These are phyloP conservation scores for Omphalotus guepiniiformis DNA, from an alignment of 768 basidiomycete genomes.

Conservation along the genomic window DNA sequence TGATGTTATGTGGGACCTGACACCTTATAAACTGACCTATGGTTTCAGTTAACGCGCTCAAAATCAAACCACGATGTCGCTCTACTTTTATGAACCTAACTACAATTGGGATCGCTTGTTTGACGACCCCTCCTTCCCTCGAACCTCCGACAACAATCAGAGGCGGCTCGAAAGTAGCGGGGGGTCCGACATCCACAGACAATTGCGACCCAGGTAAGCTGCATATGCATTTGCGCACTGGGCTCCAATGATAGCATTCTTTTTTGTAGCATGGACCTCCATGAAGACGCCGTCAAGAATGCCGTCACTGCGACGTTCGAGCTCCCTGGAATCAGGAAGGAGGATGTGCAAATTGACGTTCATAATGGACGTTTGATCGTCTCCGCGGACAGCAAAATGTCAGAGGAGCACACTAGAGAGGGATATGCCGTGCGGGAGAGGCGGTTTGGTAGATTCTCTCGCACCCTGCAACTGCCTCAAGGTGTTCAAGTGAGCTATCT, in stretches of 20 bases:
- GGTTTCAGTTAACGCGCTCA: too few relatives aligned
- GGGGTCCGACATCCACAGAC: too few relatives aligned
- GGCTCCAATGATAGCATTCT: too few relatives aligned
- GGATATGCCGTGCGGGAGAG: conserved; percentile 35
- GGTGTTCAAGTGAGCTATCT: conserved; percentile 43
- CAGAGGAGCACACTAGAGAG: conserved; percentile 19
- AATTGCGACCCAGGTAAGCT: too few relatives aligned
- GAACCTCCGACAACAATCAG: background rate
- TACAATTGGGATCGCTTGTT: conserved; percentile 43
- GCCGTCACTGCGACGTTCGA: conserved; percentile 55
- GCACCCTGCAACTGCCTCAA: conserved; percentile 47
- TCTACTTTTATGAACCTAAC: conserved; percentile 41
- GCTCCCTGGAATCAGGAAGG: conserved; percentile 43
- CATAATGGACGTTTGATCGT: conserved; percentile 35
- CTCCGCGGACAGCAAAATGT: conserved; percentile 33
- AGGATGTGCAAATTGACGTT: conserved; percentile 39
- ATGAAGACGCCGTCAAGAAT: conserved; percentile 44
- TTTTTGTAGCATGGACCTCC: conserved; percentile 53
- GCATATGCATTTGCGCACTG: too few relatives aligned
- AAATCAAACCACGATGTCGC: too few relatives aligned
- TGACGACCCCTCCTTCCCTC: conserved; percentile 29
- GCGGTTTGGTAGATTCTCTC: conserved; percentile 37
- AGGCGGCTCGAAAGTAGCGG: conserved; percentile 11
- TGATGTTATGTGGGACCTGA: too few relatives aligned
- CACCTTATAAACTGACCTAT: too few relatives aligned